Conservation (phyloP, 2,329 filamentous ascomycete species). For the Nemania abortiva region DNA sequence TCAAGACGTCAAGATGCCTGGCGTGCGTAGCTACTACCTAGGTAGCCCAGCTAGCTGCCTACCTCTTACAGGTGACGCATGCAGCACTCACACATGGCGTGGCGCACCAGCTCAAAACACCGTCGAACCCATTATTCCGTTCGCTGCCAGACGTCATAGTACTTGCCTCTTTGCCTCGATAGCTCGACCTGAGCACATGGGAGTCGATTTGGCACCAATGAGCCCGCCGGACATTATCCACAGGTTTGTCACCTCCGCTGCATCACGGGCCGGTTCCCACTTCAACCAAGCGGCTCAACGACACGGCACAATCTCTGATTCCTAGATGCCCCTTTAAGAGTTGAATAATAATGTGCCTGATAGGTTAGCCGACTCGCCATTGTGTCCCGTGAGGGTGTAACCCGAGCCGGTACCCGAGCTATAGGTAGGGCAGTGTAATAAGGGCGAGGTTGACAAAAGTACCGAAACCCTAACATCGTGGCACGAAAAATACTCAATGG, state of each 20-base stretch:
- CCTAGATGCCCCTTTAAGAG: conserved; percentile 25
- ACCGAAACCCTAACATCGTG: conserved; percentile 18
- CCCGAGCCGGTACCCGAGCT: conserved; percentile 13
- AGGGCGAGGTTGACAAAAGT: conserved; percentile 4
- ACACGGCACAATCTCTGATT: conserved; percentile 22
- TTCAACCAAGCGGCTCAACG: conserved; percentile 35
- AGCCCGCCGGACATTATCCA: conserved; percentile 18
- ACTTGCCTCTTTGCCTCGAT: too few relatives aligned
- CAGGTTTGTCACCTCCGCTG: conserved; percentile 24
- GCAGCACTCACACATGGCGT: conserved; percentile 31
- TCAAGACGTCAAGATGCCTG: conserved; percentile 4
- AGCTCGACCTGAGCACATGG: conserved; percentile 12
- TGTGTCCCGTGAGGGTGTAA: conserved; percentile 21
- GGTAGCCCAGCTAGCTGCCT: background rate
- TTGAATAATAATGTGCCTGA: conserved; percentile 8
- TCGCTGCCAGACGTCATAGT: conserved; percentile 28
- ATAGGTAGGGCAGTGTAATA: conserved; percentile 6
- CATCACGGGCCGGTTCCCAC: conserved; percentile 17
- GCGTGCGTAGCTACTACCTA: background rate
- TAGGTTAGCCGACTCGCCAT: conserved; percentile 15
- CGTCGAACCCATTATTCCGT: conserved; percentile 10
- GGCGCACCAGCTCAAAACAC: conserved; percentile 16
- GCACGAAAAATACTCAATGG: conserved; percentile 2
- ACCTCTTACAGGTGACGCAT: conserved; percentile 16
- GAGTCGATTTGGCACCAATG: conserved; percentile 33